Percentiles rank a stretch among this genome's conserved stretches.
These are phyloP conservation scores for Adansonia digitata DNA, from an alignment of 345 rosid genomes.

Conservation along the genomic window DNA sequence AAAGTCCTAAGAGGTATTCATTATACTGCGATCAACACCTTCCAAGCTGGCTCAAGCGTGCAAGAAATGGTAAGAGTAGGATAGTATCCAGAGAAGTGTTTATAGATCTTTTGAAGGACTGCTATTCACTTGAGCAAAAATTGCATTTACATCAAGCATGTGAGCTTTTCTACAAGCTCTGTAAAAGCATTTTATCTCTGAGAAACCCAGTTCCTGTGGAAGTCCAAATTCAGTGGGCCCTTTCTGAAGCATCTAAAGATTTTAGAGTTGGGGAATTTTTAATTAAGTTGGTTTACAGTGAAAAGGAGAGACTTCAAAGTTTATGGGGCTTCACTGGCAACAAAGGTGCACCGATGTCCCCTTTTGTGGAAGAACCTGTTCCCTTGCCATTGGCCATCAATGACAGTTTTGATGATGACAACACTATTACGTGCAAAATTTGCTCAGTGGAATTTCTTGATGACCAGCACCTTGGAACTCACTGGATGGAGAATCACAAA, in stretches of 20 bases:
- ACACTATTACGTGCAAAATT: constrained; percentile 53
- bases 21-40: constrained; percentile 89
- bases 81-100: constrained; percentile 92
- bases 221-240: constrained; percentile 91
- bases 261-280: constrained; percentile 57
- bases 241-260: constrained; percentile 75
- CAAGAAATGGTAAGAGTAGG: constrained; percentile 96
- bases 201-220: constrained; percentile 94
- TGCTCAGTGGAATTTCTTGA: constrained; percentile 49
- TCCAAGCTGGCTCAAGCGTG: constrained; percentile 99
- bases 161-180: constrained; percentile 90
- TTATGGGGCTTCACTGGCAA: constrained; percentile 66
- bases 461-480: constrained; percentile 50
- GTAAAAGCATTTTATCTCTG: constrained; percentile 79
- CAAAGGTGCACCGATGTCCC: constrained; percentile 31
- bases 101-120: constrained; percentile 58
- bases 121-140: constrained; percentile 59
- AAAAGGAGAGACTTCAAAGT: constrained; percentile 65
- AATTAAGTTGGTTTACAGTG: constrained; percentile 63
- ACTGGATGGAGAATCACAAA: constrained; percentile 69
- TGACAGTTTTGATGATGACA: constrained; percentile 36
- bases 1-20: constrained; percentile 62
- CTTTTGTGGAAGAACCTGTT: constrained; percentile 40
- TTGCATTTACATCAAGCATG: constrained; percentile 84
- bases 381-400: constrained; percentile 34